Conservation (phyloP, 768 basidiomycete genomes). For the Collybiopsis luxurians region DNA sequence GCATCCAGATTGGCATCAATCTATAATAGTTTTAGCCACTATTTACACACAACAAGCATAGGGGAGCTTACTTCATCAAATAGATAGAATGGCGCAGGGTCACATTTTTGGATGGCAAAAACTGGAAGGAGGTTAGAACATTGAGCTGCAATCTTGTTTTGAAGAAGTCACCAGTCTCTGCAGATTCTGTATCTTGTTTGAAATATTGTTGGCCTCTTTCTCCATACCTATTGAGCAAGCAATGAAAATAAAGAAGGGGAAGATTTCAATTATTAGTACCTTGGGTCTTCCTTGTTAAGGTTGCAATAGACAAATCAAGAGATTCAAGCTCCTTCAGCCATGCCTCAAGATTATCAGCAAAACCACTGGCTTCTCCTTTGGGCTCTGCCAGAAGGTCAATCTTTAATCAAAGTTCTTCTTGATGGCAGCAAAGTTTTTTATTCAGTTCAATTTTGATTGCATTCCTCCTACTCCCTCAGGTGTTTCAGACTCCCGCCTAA, state of each 20-base stretch:
- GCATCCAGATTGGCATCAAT: slow-evolving; percentile 98
- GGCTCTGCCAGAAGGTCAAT: slow-evolving; percentile 73
- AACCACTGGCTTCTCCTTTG: slow-evolving; percentile 49
- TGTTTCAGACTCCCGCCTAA: slow-evolving; percentile 33
- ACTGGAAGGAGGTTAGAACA: slow-evolving; percentile 44
- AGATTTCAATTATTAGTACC: slow-evolving; percentile 41
- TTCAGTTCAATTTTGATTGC: slow-evolving; percentile 89
- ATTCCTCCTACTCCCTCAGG: slow-evolving; percentile 52
- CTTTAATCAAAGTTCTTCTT: slow-evolving; percentile 74
- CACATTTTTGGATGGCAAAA: slow-evolving; percentile 98
- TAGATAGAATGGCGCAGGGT: slow-evolving; percentile 98
- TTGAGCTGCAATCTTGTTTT: too few species aligned
- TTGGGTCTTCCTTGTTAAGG: slow-evolving; percentile 60
- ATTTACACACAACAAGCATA: neutral
- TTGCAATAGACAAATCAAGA: slow-evolving; percentile 64
- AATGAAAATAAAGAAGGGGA: neutral
- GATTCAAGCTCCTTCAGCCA: slow-evolving; percentile 66
- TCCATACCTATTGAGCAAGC: slow-evolving; percentile 52
- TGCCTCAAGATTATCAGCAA: slow-evolving; percentile 65
- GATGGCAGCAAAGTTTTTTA: slow-evolving; percentile 78
- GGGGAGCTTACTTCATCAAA: slow-evolving; percentile 77
- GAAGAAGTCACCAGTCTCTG: too few species aligned
- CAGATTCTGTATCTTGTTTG: slow-evolving; percentile 63
- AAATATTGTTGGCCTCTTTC: slow-evolving; percentile 64
- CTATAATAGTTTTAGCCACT: slow-evolving; percentile 28